Evolutionary conservation across 2,329 filamentous ascomycete genomes (phyloP), one percentile per base, ranked within the genome.

Genomic region (Aureobasidium vineae): DNA sequence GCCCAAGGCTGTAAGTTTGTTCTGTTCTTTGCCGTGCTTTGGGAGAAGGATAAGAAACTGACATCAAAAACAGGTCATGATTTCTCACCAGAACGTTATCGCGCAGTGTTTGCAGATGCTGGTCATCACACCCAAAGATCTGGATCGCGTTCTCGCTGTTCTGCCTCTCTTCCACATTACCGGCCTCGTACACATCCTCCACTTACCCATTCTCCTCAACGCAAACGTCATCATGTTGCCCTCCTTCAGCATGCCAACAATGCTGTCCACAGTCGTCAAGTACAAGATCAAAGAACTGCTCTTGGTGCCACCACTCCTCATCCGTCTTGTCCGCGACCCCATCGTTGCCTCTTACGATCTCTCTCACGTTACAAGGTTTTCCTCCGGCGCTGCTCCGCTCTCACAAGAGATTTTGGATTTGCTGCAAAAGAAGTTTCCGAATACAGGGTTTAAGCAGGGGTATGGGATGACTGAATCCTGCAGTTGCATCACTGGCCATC

Each of bases 401-500:
- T n/a, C n/a, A n/a, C 0, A 79, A 6, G 83, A 88, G 72, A 83
- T 89, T 64, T 78, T 88, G 19, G 80, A 83, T 28, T 78, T 83
- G 28, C 77, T 89, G 16, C 75, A 84, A 66, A 77, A 80, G 68
- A 82, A 81, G 56, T 88, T 88, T 70, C 86, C 86, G 0, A 76
- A 81, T 1, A 85, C 83, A 0, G 85, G 85, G 0, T 87, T 89
- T 74, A 86, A 86, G 70, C 86, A 88, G 71, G 86, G 85, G 1
- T 89, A 88, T 70, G 87, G 87, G 33, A 89, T 90, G 86, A 90
- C 87, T 0, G 87, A 89, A 73, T 84, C 81, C 0, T 89, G 85
- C 73, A 81, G 79, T 2, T 88, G 85, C 69, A 86, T 90, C 68
- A 88, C 86, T 0, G 81, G 84, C 0, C 86, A 88, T 64, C 84